These are phyloP conservation scores for Odontarrhena argentea DNA, from an alignment of 345 rosid genomes.

Conservation along the genomic window DNA sequence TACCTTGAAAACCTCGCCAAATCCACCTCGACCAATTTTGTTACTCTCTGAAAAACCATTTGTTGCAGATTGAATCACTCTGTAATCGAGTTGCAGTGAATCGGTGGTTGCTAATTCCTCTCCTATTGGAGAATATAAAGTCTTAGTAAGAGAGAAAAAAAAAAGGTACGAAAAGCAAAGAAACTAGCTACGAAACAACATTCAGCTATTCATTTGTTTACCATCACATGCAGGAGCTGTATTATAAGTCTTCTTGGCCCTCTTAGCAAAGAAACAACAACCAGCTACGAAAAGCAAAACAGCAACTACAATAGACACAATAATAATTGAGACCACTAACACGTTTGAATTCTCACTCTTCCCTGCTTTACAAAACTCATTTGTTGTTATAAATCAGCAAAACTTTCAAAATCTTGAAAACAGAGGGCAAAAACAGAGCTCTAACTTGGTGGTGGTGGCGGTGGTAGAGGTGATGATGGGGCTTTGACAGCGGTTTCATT, in stretches of 20 bases:
- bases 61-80: slow-evolving; percentile 47
- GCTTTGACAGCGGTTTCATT: background rate
- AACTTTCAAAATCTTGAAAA: background rate
- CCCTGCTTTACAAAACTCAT: slow-evolving; percentile 30
- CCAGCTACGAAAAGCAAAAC: slow-evolving; percentile 32
- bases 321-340: slow-evolving; percentile 37
- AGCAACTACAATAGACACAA: slow-evolving; percentile 23
- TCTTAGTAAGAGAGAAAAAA: background rate
- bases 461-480: background rate
- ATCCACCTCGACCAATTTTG: slow-evolving; percentile 66
- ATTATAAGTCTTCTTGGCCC: slow-evolving; percentile 27
- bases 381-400: too few species aligned
- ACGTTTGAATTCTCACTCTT: slow-evolving; percentile 16
- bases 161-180: too few species aligned
- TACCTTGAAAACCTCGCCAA: slow-evolving; percentile 59
- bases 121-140: slow-evolving; percentile 16
- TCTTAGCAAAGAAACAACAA: slow-evolving; percentile 34
- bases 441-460: background rate
- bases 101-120: slow-evolving; percentile 38
- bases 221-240: slow-evolving; percentile 33
- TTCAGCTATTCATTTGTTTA: slow-evolving; percentile 17
- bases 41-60: slow-evolving; percentile 44
- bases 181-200: too few species aligned
- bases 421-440: background rate
- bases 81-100: slow-evolving; percentile 46